Conservation (phyloP, 192 early-diverging fungal genomes). For the Gigaspora rosea region DNA sequence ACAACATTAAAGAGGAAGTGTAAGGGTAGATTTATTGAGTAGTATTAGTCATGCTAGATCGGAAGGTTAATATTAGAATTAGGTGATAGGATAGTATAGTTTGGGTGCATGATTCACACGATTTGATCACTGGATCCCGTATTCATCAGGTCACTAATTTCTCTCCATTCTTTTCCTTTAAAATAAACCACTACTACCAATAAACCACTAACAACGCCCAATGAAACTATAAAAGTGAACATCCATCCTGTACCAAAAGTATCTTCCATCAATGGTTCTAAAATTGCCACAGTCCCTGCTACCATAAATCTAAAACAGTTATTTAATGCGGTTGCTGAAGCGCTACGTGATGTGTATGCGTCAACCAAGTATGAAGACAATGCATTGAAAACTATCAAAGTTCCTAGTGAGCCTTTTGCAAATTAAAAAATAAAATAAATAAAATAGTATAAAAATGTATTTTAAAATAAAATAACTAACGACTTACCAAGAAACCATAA, state of each 20-base stretch:
- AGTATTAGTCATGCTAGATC: no score
- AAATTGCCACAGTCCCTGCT: no score
- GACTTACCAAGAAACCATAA: conserved; percentile 33
- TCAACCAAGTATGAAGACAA: conserved; percentile 4
- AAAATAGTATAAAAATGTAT: neutral
- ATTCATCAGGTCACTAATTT: no score
- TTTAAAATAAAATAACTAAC: neutral
- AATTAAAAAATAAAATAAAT: neutral
- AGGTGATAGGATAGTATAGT: no score
- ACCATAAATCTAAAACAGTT: neutral
- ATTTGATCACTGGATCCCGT: no score
- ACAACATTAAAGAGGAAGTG: no score
- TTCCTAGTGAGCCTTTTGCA: neutral
- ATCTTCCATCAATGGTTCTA: no score
- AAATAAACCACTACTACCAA: conserved; percentile 6
- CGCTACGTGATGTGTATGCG: neutral
- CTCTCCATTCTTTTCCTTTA: conserved; percentile 21
- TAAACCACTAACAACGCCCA: neutral
- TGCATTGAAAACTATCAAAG: neutral
- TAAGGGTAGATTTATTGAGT: no score
- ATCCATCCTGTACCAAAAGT: no score
- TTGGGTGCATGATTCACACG: no score
- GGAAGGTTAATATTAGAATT: no score
- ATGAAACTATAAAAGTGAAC: no score
- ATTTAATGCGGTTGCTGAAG: conserved; percentile 1